Evolutionary conservation across 306 rosid genomes (phyloP).

Genomic region (Mimosa pudica): DNA sequence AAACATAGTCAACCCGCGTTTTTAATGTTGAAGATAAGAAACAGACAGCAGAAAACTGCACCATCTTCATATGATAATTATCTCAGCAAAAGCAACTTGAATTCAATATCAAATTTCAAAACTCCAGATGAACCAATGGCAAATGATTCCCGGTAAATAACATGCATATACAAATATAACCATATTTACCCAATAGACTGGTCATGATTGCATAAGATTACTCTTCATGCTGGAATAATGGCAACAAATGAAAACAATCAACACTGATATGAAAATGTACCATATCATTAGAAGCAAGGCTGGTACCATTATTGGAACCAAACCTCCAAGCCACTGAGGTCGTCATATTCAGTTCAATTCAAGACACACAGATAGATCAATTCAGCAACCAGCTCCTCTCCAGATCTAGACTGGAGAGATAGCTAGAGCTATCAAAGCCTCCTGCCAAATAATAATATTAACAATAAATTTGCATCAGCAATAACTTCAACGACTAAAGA

Average conservation of each 20-base stretch:
- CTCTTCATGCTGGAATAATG: not conserved
- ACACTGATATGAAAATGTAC: conserved; percentile 42
- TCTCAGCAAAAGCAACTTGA: not conserved
- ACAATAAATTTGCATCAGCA: not conserved
- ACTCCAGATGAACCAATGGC: not conserved
- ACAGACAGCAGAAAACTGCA: not conserved
- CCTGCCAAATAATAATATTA: conserved; percentile 42
- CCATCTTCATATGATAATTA: not conserved
- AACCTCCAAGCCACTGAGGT: conserved; percentile 74
- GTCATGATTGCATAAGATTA: not conserved
- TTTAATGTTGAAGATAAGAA: too few species aligned
- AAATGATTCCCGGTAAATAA: conserved; percentile 1
- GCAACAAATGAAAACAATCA: not conserved
- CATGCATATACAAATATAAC: not conserved
- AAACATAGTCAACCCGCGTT: too few species aligned
- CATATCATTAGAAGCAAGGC: conserved; percentile 72
- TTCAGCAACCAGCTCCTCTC: conserved; percentile 46
- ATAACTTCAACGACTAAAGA: conserved; percentile 34
- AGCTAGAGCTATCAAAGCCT: conserved; percentile 51
- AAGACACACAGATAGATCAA: conserved; percentile 41
- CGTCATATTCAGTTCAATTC: conserved; percentile 64
- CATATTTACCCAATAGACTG: not conserved
- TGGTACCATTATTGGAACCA: conserved; percentile 83
- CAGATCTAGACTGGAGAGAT: conserved; percentile 66
- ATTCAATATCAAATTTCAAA: not conserved